Base-by-base conservation (phyloP, 176 grass and related monocot species). In the Aegilops speltoides region DNA sequence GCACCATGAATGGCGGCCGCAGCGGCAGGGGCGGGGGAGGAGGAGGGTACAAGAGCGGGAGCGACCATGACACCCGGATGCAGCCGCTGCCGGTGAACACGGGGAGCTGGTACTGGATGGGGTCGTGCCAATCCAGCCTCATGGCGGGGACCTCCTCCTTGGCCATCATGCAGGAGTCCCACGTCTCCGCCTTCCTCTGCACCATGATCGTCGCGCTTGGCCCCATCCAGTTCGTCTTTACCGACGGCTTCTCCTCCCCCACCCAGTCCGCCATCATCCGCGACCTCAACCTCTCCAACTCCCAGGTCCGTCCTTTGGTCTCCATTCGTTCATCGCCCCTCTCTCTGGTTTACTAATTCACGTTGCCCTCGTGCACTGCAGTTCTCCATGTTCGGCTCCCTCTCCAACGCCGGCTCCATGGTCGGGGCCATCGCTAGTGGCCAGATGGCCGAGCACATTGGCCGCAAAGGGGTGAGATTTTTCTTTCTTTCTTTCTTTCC, bases 161-260 rank as follows among this genome's bases (percentile, higher is more conserved):
- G 37, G 7, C 6, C 37, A 7, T 7, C 37, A 38, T 38, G 92
- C 6, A 92, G 96, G 33, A 78, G 57, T 8, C 61, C 94, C 68
- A 43, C 34, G 34, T 98, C 57, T 98, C 96, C 38, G 93, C 88
- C 16, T 68, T 92, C 64, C 88, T 98, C 64, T 98, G 91, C 73
- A 98, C 95, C 26, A 83, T 98, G 79, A 95, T 98, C 71, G 91
- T 93, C 24, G 91, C 91, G 14, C 89, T 95, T 20, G 93, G 95
- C 6, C 95, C 93, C 34, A 95, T 98, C 85, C 93, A 98, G 62
- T 98, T 95, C 66, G 95, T 93, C 10, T 98, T 98, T 80, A 95
- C 91, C 19, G 82, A 34, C 34, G 31, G 31, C 2, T 31, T 31
- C 31, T 31, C 31, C 31, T 31, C 31, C 31, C 31, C 31, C 31